A percentile compares a stretch with the other conserved stretches of the same genome.
phyloP scores from a whole-genome alignment of 768 basidiomycete species.

The Arthromyces matolae region DNA sequence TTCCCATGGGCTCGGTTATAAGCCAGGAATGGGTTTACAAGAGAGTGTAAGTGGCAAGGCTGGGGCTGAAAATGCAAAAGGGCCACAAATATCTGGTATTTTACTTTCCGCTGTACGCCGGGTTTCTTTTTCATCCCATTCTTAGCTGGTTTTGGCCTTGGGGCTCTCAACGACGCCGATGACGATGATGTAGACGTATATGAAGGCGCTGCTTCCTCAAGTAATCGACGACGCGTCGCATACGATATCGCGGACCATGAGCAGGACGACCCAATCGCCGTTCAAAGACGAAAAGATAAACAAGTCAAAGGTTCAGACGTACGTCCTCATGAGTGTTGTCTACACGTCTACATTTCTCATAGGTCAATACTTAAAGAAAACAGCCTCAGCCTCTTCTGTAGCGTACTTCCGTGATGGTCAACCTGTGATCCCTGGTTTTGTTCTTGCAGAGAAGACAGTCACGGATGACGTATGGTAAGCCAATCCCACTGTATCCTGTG shows the following conservation, averaged over 20 bases:
- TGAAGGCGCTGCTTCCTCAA: slow-evolving; percentile 41
- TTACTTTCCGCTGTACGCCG: not conserved
- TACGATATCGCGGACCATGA: slow-evolving; percentile 64
- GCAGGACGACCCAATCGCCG: slow-evolving; percentile 53
- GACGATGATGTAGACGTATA: slow-evolving; percentile 90
- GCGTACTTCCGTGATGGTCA: slow-evolving; percentile 70
- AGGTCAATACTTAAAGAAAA: slow-evolving; percentile 32
- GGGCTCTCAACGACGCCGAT: slow-evolving; percentile 89
- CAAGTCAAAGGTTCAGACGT: slow-evolving; percentile 25
- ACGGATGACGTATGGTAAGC: slow-evolving; percentile 67
- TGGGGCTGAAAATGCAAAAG: slow-evolving; percentile 27
- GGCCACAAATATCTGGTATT: slow-evolving; percentile 57
- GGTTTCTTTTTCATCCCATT: not conserved
- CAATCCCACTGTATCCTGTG: not conserved
- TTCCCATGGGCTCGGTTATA: slow-evolving; percentile 78
- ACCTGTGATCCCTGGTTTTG: slow-evolving; percentile 73
- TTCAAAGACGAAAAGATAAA: slow-evolving; percentile 31
- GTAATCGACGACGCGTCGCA: slow-evolving; percentile 48
- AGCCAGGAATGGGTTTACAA: slow-evolving; percentile 56
- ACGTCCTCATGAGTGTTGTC: slow-evolving; percentile 16
- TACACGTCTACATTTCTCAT: slow-evolving; percentile 18
- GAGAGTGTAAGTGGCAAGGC: slow-evolving; percentile 49
- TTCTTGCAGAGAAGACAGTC: slow-evolving; percentile 61
- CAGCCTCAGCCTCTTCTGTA: slow-evolving; percentile 23
- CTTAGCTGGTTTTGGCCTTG: slow-evolving; percentile 82